Evolutionary conservation across 257 asterid genomes (phyloP).

Genomic region (Solanum habrochaites): DNA sequence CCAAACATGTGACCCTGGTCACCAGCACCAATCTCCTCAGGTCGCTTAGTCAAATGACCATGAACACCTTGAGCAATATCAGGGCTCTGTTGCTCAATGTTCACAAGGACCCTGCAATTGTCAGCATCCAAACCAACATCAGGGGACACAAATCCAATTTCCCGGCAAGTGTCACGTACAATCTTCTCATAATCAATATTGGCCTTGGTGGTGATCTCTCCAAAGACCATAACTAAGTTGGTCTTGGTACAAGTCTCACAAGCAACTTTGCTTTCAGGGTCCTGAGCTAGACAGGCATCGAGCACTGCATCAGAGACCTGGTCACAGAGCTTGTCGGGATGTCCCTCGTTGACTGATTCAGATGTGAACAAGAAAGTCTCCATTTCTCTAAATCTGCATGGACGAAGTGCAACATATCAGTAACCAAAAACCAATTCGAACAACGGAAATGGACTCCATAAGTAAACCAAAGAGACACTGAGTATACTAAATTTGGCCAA

Average conservation of each 20-base stretch:
- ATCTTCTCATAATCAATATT: not conserved
- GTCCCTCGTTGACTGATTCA: not conserved
- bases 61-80: slow-evolving; percentile 3
- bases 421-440: not conserved
- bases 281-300: not conserved
- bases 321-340: slow-evolving; percentile 2
- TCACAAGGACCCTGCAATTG: not conserved
- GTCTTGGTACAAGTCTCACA: not conserved
- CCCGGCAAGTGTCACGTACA: not conserved
- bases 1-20: slow-evolving; percentile 3
- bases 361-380: slow-evolving; percentile 1
- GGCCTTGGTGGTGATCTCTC: not conserved
- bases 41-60: slow-evolving; percentile 2
- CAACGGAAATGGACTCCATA: not conserved
- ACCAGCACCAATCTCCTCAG: slow-evolving; percentile 1
- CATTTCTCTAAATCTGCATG: not conserved
- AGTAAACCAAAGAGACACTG: not conserved
- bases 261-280: slow-evolving; percentile 1
- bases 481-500: not conserved
- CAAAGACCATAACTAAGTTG: slow-evolving; percentile 1
- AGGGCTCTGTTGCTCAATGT: not conserved
- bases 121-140: slow-evolving; percentile 3
- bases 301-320: not conserved
- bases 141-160: not conserved
- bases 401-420: not conserved